phyloP scores from a whole-genome alignment of 208 protist genomes.

The Wallacemonas sp. region DNA sequence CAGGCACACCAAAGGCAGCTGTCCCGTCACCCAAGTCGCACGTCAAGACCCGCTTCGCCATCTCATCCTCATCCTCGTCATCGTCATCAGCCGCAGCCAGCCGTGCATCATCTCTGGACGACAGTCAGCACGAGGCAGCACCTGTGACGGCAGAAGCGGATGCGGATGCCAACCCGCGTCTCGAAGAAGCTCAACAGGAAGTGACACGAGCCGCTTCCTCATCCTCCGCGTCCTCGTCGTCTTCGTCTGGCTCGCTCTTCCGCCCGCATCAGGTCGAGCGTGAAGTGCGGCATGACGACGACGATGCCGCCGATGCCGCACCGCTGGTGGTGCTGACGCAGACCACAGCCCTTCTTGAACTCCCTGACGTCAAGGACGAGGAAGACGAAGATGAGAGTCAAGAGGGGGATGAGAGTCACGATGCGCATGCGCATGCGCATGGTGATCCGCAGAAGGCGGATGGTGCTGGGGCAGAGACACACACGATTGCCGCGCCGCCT shows the following conservation, averaged over 20 bases:
- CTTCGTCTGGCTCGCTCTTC: constrained; percentile 7
- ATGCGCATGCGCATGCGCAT: neutral
- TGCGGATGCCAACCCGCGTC: no score
- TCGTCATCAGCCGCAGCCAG: neutral
- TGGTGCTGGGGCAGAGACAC: no score
- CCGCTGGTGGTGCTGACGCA: neutral
- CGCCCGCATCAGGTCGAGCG: neutral
- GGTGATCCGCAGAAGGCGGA: no score
- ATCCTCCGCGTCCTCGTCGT: neutral
- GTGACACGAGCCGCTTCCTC: neutral
- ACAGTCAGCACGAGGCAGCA: no score
- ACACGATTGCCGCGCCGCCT: no score
- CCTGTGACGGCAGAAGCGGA: no score
- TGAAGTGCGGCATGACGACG: neutral
- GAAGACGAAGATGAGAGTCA: neutral
- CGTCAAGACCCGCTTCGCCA: neutral
- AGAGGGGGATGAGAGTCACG: neutral
- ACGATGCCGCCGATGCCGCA: neutral
- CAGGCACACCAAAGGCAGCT: neutral
- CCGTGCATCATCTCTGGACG: neutral
- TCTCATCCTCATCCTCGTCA: constrained; percentile 5
- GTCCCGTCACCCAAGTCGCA: neutral
- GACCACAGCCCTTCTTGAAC: constrained; percentile 7
- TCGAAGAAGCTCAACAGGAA: no score
- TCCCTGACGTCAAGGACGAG: neutral